These are phyloP conservation scores for Berkeleyomyces rouxiae DNA, from an alignment of 2,329 filamentous ascomycete species.

Conservation along the genomic window DNA sequence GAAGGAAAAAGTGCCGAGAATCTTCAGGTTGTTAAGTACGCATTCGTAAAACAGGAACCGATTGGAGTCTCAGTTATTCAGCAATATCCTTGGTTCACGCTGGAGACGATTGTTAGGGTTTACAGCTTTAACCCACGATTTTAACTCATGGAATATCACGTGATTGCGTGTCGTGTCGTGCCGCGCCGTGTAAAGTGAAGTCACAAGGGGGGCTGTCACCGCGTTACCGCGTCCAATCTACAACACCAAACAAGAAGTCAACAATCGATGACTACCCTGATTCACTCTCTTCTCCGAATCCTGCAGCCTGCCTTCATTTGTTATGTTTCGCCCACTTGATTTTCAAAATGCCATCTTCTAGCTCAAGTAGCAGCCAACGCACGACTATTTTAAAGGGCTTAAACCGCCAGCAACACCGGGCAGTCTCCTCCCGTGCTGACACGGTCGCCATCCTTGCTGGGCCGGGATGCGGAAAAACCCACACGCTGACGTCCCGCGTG, in stretches of 20 bases:
- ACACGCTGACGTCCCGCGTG: conserved; percentile 82
- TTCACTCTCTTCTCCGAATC: background rate
- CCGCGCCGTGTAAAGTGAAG: background rate
- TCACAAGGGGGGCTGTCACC: background rate
- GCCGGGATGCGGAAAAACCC: conserved; percentile 72
- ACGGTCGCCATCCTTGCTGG: conserved; percentile 52
- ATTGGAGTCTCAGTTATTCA: too few relatives aligned
- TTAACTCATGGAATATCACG: background rate
- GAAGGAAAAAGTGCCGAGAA: background rate
- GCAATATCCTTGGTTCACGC: background rate
- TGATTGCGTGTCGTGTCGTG: background rate
- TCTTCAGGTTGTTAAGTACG: background rate
- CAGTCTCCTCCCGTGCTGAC: conserved; percentile 34
- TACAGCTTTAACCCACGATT: too few relatives aligned
- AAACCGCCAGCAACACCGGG: conserved; percentile 27
- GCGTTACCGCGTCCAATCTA: background rate
- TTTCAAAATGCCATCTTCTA: background rate
- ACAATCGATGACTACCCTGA: background rate
- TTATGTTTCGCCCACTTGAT: background rate
- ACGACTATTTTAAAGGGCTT: background rate
- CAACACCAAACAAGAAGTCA: background rate
- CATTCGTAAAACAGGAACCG: background rate
- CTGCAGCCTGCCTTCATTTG: background rate
- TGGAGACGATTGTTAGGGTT: background rate
- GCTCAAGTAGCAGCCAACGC: background rate